A percentile compares a stretch with the other conserved stretches of the same genome.
phyloP scores from a whole-genome alignment of 2,329 filamentous ascomycete genomes.

The Tolypocladium album region DNA sequence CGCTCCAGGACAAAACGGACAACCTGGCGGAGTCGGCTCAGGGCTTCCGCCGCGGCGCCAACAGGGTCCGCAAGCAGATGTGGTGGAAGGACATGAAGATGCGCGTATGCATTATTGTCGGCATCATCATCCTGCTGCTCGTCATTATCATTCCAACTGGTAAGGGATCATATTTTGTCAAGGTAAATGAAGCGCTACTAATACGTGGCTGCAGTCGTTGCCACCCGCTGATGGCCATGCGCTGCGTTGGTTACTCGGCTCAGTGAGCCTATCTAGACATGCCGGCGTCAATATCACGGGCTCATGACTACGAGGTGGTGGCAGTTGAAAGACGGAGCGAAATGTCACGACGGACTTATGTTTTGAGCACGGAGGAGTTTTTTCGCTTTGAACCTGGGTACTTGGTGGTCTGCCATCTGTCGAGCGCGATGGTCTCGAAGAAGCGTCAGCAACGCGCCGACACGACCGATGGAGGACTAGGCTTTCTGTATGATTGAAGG shows the following conservation, averaged over 20 bases:
- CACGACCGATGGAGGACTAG: constrained; percentile 1
- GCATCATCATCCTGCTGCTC: constrained; percentile 82
- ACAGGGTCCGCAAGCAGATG: constrained; percentile 94
- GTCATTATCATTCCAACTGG: constrained; percentile 91
- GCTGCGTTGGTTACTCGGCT: constrained; percentile 14
- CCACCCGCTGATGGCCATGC: constrained; percentile 15
- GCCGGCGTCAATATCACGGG: constrained; percentile 1
- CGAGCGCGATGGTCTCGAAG: not conserved
- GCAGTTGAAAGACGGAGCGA: not conserved
- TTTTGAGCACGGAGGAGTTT: constrained; percentile 25
- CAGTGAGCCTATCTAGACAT: constrained; percentile 1
- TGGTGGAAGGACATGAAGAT: constrained; percentile 99
- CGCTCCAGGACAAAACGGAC: constrained; percentile 87
- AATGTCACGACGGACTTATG: constrained; percentile 12
- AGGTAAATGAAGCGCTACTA: not conserved
- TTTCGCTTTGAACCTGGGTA: constrained; percentile 17
- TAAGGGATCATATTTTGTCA: constrained; percentile 28
- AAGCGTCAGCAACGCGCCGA: not conserved
- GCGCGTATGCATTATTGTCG: constrained; percentile 89
- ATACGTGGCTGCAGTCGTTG: constrained; percentile 18
- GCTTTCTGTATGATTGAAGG: constrained; percentile 32
- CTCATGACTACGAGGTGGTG: not conserved
- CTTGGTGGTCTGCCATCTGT: constrained; percentile 13
- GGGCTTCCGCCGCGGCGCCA: constrained; percentile 92
- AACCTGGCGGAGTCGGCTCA: constrained; percentile 88